Evolutionary conservation across 2,329 filamentous ascomycete species (phyloP), one percentile per base, ranked within the genome.

Genomic region (Rasamsonia emersonii): DNA sequence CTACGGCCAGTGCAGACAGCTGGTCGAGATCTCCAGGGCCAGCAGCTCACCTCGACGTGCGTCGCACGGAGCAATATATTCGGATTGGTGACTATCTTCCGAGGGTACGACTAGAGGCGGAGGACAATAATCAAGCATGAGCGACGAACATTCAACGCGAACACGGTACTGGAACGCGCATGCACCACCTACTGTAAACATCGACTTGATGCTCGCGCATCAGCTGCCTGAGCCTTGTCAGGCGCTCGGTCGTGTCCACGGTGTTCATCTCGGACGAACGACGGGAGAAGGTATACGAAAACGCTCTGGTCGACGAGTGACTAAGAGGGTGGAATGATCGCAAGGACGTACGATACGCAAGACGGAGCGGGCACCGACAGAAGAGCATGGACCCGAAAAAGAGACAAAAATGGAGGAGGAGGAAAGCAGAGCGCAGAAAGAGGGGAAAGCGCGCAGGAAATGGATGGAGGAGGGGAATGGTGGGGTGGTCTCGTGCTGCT

Each of bases 11-110:
- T 11, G 24, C 13, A 21, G 23, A 4, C 28, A 15, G 19, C 18
- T n/a, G n/a, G n/a, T n/a, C n/a, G 20, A 28, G 34, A 34, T 16
- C 28, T 17, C 16, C 28, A 19, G 30, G 21, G 20, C 19, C 28
- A 18, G 20, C 29, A 27, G 32, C 56, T 59, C 46, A 77, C 73
- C 73, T 74, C 91, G 79, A 45, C 91, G 79, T 39, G 75, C 88
- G 66, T 98, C 91, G 56, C 86, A 94, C n/a, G 81, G 79, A 30
- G 91, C 91, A 58, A 95, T 95, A 61, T 98, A 98, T 65, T 98
- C 91, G 45, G 89, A 96, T 46, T 89, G 85, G 58, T 98, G 91
- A 54, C 85, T 89, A 58, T 98, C 91, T 73, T 96, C 91, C 19
- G 89, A 95, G 1, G 91, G 91, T 5, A 96, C 75, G 53, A 98